Evolutionary conservation across 2,329 filamentous ascomycete genomes (phyloP), one percentile per base, ranked within the genome.

Genomic region (Ceratocystis destructans): DNA sequence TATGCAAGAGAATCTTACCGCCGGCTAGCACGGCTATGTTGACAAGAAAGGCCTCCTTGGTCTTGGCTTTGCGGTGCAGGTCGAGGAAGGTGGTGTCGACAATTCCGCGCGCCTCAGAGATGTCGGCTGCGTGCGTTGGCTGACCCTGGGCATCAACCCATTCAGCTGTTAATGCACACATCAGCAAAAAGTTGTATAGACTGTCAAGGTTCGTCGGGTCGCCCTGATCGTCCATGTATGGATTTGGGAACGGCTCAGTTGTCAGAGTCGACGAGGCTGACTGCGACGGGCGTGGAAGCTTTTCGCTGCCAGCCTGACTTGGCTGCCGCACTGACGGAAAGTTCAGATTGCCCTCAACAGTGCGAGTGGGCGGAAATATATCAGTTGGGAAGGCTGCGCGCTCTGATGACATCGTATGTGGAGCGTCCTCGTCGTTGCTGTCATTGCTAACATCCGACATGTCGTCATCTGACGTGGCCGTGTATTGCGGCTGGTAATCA

Each of bases 21-120:
- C 84, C 83, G 0, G 79, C 79, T 10, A 86, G 75, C 3, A 82
- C 82, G 0, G 83, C 79, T 5, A 86, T 72, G 70, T 85, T 86
- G 69, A 84, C 80, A 12, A 86, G 74, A 69, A 86, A 85, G 0
- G 79, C 77, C 71, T 85, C 79, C 4, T 80, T 78, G 10, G 77
- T 80, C 0, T 76, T 73, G 0, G 82, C 80, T 57, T 79, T 77
- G 48, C 76, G 77, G 68, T 79, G 77, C 68, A 85, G 77, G 64
- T 79, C 79, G 65, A 80, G 78, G 28, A 85, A 75, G n/a, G 81
- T 77, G 55, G 79, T 75, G 67, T 80, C 78, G 62, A 79, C 77
- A n/a, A 87, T 76, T 37, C 80, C 82, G 10, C 76, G 73, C 1
- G 80, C 80, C 71, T 86, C 83, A 5, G 81, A 79, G 55, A 83